Base-by-base conservation (phyloP, 495 filamentous ascomycete genomes). In the Aspergillus biplanus region DNA sequence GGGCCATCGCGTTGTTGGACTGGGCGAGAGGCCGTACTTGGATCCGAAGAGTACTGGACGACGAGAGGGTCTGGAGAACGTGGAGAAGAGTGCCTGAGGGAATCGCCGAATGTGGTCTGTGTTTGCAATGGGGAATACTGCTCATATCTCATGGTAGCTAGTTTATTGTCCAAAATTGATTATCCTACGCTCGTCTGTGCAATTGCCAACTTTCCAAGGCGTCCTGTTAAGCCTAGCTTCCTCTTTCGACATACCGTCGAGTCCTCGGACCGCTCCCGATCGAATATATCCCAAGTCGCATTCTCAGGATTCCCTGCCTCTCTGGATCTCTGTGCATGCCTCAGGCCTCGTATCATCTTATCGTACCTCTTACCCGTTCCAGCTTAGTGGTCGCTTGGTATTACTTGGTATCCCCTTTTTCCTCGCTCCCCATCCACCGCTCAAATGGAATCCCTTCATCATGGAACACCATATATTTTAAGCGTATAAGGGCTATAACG, bases 11-110 rank as follows among this genome's bases (percentile, higher is more conserved):
- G 85, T 82, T 27, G 84, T 89, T 5, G 84, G 86, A 52, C 58
- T 90, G 46, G 89, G 87, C 0, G 89, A 91, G 80, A 76, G 72
- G 64, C 89, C 89, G 3, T 92, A 85, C 65, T 83, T 89, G 64
- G 87, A 85, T 58, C 66, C 70, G 11, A 60, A 56, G 9, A 75
- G 70, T 56, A 59, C 42, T 1, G 48, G 58, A 6, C 34, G 65
- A 16, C 37, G 53, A 0, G 61, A 67, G 55, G 65, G 58, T 3
- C 54, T 67, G 39, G 56, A 47, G 7, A 50, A 39, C 52, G 1
- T 11, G 16, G 27, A 52, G 21, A 52, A 12, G 46, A 7, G 46
- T 48, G 16, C 16, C 2, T 39, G 31, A 4, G n/a, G 52, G 31
- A 34, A 39, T 39, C 35, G 12, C 12, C 6, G 12, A 39, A 39